Evolutionary conservation across 805 yeast genomes (phyloP), one percentile per base, ranked within the genome.

Genomic region (Zygosaccharomyces lentus): DNA sequence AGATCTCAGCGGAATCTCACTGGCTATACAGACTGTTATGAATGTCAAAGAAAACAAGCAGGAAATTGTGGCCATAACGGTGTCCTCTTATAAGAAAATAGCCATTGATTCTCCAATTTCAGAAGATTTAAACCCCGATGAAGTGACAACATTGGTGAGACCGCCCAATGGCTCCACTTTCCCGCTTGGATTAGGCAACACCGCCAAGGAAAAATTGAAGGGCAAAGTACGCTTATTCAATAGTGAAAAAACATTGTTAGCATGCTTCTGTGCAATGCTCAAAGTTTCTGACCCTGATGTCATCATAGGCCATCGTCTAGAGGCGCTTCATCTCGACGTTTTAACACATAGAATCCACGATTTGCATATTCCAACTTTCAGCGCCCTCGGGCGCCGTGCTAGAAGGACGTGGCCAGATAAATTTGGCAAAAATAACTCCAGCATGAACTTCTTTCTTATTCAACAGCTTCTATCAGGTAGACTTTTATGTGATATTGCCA

Each of bases 231-330:
- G 82, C 52, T 63, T 77, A 7, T 84, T 86, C 57, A 82, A 81
- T 25, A 82, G 77, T 53, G 98, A 93, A 58, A 80, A 79, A 49
- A 77, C 86, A 0, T 64, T 93, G 58, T 71, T 93, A 39, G 80
- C 80, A 49, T 84, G 87, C 63, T 76, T 93, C 40, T 73, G 89
- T 44, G 91, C 87, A 0, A 65, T 80, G 59, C 68, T 91, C 38
- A 83, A 81, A 54, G 69, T 68, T n/a, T 69, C 76, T n/a, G 99
- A 93, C 65, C 97, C 98, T 0, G 99, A 93, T 69, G 83, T 89
- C 2, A 77, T 88, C 43, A 62, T 91, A 32, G 99, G 99, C 25
- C 98, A 93, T 62, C 74, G 84, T 52, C 69, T 93, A 49, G 96
- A 91, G 52, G 79, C 78, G 52, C 76, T 87, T 9, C 81, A 89